Evolutionary conservation across 306 rosid genomes (phyloP).

Genomic region (Acacia crassicarpa): DNA sequence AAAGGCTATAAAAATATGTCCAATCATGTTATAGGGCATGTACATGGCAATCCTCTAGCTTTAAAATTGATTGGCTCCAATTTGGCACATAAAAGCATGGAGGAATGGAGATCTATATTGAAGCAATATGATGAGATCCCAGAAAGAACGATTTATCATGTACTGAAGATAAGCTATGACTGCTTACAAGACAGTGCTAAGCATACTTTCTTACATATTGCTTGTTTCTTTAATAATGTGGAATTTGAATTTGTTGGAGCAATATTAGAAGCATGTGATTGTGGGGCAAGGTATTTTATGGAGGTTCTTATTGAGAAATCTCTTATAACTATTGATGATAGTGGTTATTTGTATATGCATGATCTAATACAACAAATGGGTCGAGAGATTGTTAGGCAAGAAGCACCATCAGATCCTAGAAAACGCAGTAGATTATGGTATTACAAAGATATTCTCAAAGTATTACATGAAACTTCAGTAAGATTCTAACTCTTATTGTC

Average conservation of each 20-base stretch:
- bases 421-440: background rate
- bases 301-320: background rate
- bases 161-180: background rate
- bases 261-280: background rate
- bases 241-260: conserved; percentile 1
- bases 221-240: conserved; percentile 19
- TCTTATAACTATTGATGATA: background rate
- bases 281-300: background rate
- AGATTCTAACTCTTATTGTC: background rate
- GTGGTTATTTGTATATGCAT: background rate
- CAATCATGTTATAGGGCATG: background rate
- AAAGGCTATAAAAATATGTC: background rate
- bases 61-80: background rate
- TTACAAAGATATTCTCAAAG: background rate
- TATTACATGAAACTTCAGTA: background rate
- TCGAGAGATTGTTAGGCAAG: background rate
- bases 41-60: background rate
- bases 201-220: background rate
- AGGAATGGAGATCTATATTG: background rate
- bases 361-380: background rate
- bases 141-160: background rate
- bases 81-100: background rate
- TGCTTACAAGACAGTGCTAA: background rate
- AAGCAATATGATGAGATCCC: background rate
- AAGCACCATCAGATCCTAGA: background rate